Base-by-base conservation (phyloP, 164 flowering plant genomes). In the Akebia trifoliata region DNA sequence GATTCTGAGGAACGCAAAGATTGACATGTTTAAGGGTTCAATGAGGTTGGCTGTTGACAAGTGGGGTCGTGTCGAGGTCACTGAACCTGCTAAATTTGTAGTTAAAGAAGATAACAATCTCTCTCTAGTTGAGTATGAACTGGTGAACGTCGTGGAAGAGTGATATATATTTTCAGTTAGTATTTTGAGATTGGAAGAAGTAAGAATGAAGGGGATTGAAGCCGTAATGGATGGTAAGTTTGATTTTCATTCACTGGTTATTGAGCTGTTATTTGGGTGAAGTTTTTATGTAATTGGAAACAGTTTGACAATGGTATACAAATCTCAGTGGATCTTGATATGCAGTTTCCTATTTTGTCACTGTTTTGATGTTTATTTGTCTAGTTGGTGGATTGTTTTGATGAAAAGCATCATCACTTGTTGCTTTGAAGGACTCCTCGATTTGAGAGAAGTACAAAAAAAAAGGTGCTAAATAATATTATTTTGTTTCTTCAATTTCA, bases 21-120 rank as follows among this genome's bases (percentile, higher is more conserved):
- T 67, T 17, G 70, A 67, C 62, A 68, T 68, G 72, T 68, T 63
- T 39, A 63, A 58, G 63, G 73, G 66, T 4, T 60, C 66, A 4
- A 69, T 69, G 73, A 59, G 69, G 61, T 61, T 64, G 34, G 68
- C 67, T 37, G 67, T 68, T 20, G 71, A 62, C 60, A 68, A 68
- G 37, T 63, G 72, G 60, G 72, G 68, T 22, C 73, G 66, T 36
- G 62, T 64, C 15, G 73, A 65, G 46, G 62, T 69, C 9, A 56
- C 69, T 42, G 69, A 69, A 35, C 66, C 69, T 34, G 69, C 73
- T 2, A 47, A 28, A 2, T 69, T 69, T 45, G 49, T 57, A 7
- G 65, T 66, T 2, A 66, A 66, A 22, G 69, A 66, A 50, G 69
- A 60, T n/a, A 66, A 60, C 60, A 66, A 66, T 38, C 45, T 66